These are phyloP conservation scores for Trichothecium roseum DNA, from an alignment of 2,329 filamentous ascomycete genomes.

Conservation along the genomic window DNA sequence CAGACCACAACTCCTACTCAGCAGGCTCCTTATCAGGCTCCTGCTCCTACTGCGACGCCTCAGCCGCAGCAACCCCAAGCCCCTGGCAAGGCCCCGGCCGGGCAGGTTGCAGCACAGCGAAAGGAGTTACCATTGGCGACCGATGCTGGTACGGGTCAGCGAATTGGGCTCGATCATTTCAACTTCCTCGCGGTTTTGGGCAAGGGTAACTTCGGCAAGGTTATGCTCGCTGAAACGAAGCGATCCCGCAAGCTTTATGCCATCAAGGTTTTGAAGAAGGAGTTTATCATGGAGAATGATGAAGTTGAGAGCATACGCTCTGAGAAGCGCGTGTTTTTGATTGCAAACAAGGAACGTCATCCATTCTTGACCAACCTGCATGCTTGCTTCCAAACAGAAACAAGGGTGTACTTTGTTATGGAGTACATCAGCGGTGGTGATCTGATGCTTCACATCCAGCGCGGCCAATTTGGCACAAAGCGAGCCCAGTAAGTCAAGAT, in stretches of 20 bases:
- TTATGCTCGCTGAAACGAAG: constrained; percentile 98
- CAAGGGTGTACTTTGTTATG: constrained; percentile 98
- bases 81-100: constrained; percentile 22
- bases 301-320: constrained; percentile 97
- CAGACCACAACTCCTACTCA: constrained; percentile 26
- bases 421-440: constrained; percentile 98
- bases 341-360: constrained; percentile 94
- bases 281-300: constrained; percentile 99
- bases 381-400: constrained; percentile 98
- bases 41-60: constrained; percentile 11
- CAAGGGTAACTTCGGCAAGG: constrained; percentile 99
- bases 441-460: constrained; percentile 97
- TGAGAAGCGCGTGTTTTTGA: constrained; percentile 93
- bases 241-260: constrained; percentile 84
- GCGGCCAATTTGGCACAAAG: constrained; percentile 91
- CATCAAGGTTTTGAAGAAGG: constrained; percentile 98
- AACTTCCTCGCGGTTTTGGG: constrained; percentile 97
- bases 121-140: constrained; percentile 63
- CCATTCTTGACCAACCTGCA: constrained; percentile 93
- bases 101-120: constrained; percentile 20
- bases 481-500: constrained; percentile 89
- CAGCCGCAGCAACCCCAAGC: constrained; percentile 25
- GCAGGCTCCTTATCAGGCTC: constrained; percentile 16
- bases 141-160: constrained; percentile 61
- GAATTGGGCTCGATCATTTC: constrained; percentile 96